Base-by-base conservation (phyloP, 352 stramenopile species). In the Phytophthora vignae region DNA sequence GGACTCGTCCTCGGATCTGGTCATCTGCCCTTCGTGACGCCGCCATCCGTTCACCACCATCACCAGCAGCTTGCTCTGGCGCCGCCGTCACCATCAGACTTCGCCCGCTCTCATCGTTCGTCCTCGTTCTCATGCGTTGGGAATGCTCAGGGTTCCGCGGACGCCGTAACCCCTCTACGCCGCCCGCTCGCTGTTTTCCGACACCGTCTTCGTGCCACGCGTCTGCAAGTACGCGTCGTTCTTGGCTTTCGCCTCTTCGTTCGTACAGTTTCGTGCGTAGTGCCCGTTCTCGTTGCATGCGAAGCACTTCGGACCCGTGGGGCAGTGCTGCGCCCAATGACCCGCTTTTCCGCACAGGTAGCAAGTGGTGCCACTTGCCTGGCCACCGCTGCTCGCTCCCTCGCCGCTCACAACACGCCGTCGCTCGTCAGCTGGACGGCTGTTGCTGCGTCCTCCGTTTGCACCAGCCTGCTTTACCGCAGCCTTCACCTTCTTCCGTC, bases 181-280 rank as follows among this genome's bases (percentile, higher is more conserved):
- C 40, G 40, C 40, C 40, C 40, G 40, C 40, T 48, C 40, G 40
- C 19, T 48, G 40, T 48, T 48, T 48, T 48, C 40, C 40, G 40
- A 48, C 15, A 48, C 40, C 40, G 40, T 48, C 12, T 9, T 5
- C 40, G 40, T 48, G 40, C 40, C 40, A 48, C 40, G n/a, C n/a
- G n/a, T n/a, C n/a, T n/a, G n/a, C n/a, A n/a, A n/a, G n/a, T n/a
- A n/a, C n/a, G n/a, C n/a, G 40, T 48, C 40, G 40, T 48, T 48
- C 15, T 19, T 48, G 15, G 40, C 40, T 48, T 48, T 48, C 12
- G 40, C 40, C 15, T 48, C 40, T 3, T 48, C 40, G 6, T 19
- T 48, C 40, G 40, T 48, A 48, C 40, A 48, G 40, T 48, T 48
- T 48, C 40, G 40, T 48, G 40, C 40, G 40, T n/a, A n/a, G n/a